phyloP scores from a whole-genome alignment of 805 yeast species.

The Candida silvatica region DNA sequence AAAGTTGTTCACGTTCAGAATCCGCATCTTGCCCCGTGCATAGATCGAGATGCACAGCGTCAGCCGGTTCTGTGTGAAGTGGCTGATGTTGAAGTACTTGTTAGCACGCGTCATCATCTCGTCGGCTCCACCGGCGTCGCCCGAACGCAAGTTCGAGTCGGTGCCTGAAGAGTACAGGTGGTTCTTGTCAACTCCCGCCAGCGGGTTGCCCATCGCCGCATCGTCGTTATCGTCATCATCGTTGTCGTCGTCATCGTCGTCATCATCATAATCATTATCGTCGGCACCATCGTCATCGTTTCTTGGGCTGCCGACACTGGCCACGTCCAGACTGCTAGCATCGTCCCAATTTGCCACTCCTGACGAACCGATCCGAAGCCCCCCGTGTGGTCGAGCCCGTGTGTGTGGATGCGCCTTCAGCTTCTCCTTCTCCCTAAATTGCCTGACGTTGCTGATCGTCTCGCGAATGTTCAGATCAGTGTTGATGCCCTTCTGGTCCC shows the following conservation, averaged over 20 bases:
- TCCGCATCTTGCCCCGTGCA: slow-evolving; percentile 59
- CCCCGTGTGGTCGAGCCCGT: too few relatives aligned
- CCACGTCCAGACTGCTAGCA: too few relatives aligned
- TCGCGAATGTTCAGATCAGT: background rate
- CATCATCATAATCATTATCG: background rate
- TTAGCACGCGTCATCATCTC: slow-evolving; percentile 74
- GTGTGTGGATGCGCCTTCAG: slow-evolving; percentile 6
- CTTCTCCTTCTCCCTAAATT: background rate
- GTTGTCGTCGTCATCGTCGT: background rate
- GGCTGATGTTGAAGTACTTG: slow-evolving; percentile 58
- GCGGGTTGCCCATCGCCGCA: too few relatives aligned
- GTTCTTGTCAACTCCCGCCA: too few relatives aligned
- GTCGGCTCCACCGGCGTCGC: slow-evolving; percentile 16
- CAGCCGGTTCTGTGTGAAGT: slow-evolving; percentile 42
- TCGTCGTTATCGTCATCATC: too few relatives aligned
- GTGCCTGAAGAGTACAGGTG: too few relatives aligned
- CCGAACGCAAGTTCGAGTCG: background rate
- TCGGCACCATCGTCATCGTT: background rate
- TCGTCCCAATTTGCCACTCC: too few relatives aligned
- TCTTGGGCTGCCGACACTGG: background rate
- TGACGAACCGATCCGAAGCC: too few relatives aligned
- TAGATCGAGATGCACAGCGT: slow-evolving; percentile 64
- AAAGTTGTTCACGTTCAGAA: slow-evolving; percentile 74
- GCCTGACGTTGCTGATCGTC: background rate
- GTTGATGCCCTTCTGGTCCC: background rate